Evolutionary conservation across 2,329 filamentous ascomycete genomes (phyloP).

Genomic region (Diaporthe amygdali): DNA sequence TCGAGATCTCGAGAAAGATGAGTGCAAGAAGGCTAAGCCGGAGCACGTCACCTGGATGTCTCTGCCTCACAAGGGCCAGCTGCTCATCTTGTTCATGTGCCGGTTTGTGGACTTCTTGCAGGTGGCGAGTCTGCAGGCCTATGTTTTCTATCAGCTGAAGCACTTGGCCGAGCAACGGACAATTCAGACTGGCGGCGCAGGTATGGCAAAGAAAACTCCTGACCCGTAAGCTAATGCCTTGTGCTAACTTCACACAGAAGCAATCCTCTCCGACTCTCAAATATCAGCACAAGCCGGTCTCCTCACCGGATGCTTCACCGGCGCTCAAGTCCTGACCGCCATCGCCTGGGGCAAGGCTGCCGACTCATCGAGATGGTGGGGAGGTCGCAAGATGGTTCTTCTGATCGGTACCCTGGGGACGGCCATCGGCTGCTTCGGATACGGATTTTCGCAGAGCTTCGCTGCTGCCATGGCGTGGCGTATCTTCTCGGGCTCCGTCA

Average conservation of each 20-base stretch:
- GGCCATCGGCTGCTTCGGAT: conserved; percentile 70
- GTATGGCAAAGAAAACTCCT: background rate
- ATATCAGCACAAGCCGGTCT: conserved; percentile 74
- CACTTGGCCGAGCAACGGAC: conserved; percentile 52
- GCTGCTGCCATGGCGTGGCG: conserved; percentile 69
- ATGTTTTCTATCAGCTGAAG: conserved; percentile 78
- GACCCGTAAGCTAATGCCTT: too few relatives aligned
- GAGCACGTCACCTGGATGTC: conserved; percentile 67
- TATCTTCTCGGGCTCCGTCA: conserved; percentile 63
- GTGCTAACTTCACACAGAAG: conserved; percentile 28
- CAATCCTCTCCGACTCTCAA: conserved; percentile 54
- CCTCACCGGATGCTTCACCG: conserved; percentile 74
- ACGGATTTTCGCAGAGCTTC: conserved; percentile 74
- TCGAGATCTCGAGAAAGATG: conserved; percentile 21
- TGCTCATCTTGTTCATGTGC: conserved; percentile 71
- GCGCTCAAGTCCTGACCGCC: conserved; percentile 75
- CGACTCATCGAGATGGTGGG: conserved; percentile 53
- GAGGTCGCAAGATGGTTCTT: conserved; percentile 73
- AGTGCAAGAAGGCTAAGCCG: conserved; percentile 13
- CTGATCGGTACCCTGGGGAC: conserved; percentile 73
- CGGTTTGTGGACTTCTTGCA: conserved; percentile 77
- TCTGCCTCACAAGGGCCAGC: conserved; percentile 73
- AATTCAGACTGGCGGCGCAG: conserved; percentile 11
- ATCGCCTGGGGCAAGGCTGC: conserved; percentile 75
- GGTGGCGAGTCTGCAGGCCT: conserved; percentile 71